Evolutionary conservation across 257 asterid genomes (phyloP), one percentile per base, ranked within the genome.

Genomic region (Mitragyna speciosa): DNA sequence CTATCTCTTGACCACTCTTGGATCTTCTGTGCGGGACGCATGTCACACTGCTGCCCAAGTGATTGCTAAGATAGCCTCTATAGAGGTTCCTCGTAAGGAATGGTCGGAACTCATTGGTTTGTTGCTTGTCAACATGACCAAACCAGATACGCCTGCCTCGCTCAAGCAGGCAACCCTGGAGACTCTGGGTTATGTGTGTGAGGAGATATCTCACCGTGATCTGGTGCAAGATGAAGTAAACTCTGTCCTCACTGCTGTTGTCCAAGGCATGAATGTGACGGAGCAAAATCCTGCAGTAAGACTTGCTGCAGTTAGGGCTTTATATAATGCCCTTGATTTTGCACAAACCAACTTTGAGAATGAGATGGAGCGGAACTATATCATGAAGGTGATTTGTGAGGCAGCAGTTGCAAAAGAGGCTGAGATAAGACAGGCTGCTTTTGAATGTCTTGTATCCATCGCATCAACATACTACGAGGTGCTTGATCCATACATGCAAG

Each of bases 241-340:
- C 54, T 87, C 90, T 65, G 88, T 94, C 73, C 87, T 94, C 52
- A 94, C 98, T 51, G 97, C 97, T 11, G 97, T 94, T 78, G 94
- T 88, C 58, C 96, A 91, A 76, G 98, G 98, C 76, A 94, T 93
- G 96, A 90, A 89, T 71, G 88, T 65, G n/a, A 81, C 91, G 28
- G 97, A 92, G 86, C 87, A 82, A 73, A 88, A 86, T 77, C 65
- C 88, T 64, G 94, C 86, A 20, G 94, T 94, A 48, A 90, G 97
- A 15, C 95, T 94, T 31, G 97, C 97, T 79, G 98, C 98, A 19
- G 86, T 91, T 59, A 83, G 85, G 84, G 95, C 98, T 39, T 86
- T 94, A 68, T 92, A 88, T 79, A 94, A 94, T 86, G 97, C 98
- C 82, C 95, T 94, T 69, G 95, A 89, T 80, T 94, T 94, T 91